Evolutionary conservation across 2,329 filamentous ascomycete species (phyloP).

Genomic region (Ilyonectria robusta): DNA sequence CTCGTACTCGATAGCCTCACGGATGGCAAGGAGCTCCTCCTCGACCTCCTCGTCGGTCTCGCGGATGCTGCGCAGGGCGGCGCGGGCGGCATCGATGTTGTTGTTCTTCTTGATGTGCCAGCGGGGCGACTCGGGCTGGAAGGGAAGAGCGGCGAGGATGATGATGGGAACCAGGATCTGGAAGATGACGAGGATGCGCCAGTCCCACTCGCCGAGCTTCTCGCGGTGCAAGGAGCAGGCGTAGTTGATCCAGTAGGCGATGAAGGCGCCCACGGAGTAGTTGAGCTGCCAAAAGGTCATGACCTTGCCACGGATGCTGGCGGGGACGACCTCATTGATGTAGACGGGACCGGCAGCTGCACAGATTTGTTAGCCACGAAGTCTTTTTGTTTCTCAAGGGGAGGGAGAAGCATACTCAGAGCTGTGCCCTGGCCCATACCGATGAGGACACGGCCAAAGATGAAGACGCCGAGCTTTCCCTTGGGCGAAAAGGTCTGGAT

Average conservation of each 20-base stretch:
- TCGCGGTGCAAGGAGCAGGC: slow-evolving; percentile 69
- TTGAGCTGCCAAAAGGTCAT: slow-evolving; percentile 79
- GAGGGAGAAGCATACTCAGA: slow-evolving; percentile 55
- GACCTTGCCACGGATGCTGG: slow-evolving; percentile 75
- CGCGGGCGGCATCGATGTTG: slow-evolving; percentile 72
- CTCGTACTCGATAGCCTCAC: slow-evolving; percentile 79
- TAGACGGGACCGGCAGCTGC: slow-evolving; percentile 77
- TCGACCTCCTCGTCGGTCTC: slow-evolving; percentile 77
- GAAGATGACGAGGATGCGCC: slow-evolving; percentile 81
- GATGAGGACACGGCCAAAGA: slow-evolving; percentile 77
- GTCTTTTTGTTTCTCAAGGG: neutral
- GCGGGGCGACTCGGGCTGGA: slow-evolving; percentile 77
- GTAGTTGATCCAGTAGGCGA: slow-evolving; percentile 70
- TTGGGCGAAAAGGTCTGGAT: slow-evolving; percentile 76
- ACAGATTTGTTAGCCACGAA: slow-evolving; percentile 1
- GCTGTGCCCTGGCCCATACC: slow-evolving; percentile 80
- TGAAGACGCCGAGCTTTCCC: slow-evolving; percentile 75
- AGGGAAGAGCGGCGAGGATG: slow-evolving; percentile 74
- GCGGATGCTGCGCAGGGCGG: slow-evolving; percentile 71
- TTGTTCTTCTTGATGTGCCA: slow-evolving; percentile 76
- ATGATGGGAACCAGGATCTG: slow-evolving; percentile 77
- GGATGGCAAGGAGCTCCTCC: slow-evolving; percentile 74
- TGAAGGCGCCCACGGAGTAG: slow-evolving; percentile 73
- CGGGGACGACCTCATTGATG: slow-evolving; percentile 77
- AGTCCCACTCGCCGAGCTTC: slow-evolving; percentile 78